Conservation (phyloP, 1,284 basidiomycete genomes). For the Pseudozyma pruni region DNA sequence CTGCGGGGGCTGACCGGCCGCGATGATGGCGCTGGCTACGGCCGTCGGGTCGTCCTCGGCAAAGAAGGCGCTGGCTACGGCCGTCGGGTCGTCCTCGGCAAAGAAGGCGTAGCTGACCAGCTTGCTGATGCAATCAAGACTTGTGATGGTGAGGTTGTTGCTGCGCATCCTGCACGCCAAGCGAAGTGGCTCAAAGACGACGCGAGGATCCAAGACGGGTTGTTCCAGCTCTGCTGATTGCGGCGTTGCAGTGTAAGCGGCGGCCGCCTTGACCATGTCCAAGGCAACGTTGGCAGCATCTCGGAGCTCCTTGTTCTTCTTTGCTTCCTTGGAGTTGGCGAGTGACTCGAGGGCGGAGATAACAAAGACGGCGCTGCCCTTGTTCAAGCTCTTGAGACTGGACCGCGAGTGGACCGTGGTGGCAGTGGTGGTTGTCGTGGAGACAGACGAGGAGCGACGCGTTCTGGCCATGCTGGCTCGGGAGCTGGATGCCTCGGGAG, state of each 20-base stretch:
- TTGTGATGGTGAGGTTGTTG: conserved; percentile 59
- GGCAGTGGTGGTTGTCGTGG: conserved; percentile 40
- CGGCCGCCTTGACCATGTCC: conserved; percentile 63
- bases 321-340: conserved; percentile 59
- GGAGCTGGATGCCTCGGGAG: conserved; percentile 21
- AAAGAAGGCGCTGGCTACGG: conserved; percentile 57
- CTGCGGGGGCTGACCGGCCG: conserved; percentile 36
- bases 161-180: conserved; percentile 62
- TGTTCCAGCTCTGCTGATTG: conserved; percentile 24
- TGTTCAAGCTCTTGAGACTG: conserved; percentile 54
- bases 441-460: conserved; percentile 45
- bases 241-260: conserved; percentile 24
- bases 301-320: conserved; percentile 60
- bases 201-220: conserved; percentile 60
- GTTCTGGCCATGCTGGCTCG: conserved; percentile 34
- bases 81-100: conserved; percentile 58
- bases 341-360: conserved; percentile 63
- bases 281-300: conserved; percentile 56
- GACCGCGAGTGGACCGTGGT: conserved; percentile 51
- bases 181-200: conserved; percentile 66
- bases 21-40: conserved; percentile 23
- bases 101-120: conserved; percentile 67
- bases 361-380: conserved; percentile 64
- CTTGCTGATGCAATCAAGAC: conserved; percentile 66
- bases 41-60: conserved; percentile 58